phyloP scores from a whole-genome alignment of 2,329 filamentous ascomycete species.

The Colletotrichum simmondsii region DNA sequence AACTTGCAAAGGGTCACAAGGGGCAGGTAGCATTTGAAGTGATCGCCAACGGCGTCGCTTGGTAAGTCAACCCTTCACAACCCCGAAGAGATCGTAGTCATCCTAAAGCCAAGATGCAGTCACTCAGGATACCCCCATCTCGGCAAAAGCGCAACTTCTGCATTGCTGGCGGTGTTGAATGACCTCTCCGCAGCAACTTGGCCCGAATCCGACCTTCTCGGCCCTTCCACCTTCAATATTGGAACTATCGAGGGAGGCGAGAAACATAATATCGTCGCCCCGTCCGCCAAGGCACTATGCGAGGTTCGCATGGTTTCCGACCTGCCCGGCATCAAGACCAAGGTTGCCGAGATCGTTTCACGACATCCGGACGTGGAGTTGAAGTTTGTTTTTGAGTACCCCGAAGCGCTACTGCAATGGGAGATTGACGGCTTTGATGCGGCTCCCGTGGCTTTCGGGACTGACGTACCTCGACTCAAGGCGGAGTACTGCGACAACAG shows the following conservation, averaged over 20 bases:
- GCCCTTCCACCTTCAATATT: slow-evolving; percentile 51
- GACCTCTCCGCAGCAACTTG: slow-evolving; percentile 44
- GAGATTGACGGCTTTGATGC: slow-evolving; percentile 50
- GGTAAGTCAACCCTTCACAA: slow-evolving; percentile 32
- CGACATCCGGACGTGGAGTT: slow-evolving; percentile 46
- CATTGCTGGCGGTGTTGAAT: slow-evolving; percentile 44
- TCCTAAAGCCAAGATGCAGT: slow-evolving; percentile 28
- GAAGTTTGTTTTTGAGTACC: slow-evolving; percentile 48
- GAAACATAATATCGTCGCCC: slow-evolving; percentile 51
- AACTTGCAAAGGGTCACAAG: slow-evolving; percentile 40
- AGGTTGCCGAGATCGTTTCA: slow-evolving; percentile 44
- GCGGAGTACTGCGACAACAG: slow-evolving; percentile 43
- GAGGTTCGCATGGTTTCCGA: slow-evolving; percentile 50
- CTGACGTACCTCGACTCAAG: slow-evolving; percentile 49
- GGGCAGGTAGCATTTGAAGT: slow-evolving; percentile 43
- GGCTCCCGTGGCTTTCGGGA: slow-evolving; percentile 50
- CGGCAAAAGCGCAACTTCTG: slow-evolving; percentile 45
- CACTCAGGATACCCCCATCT: slow-evolving; percentile 50
- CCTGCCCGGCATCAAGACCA: slow-evolving; percentile 45
- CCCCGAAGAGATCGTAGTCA: background rate
- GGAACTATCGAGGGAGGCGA: slow-evolving; percentile 51
- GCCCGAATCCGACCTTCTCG: slow-evolving; percentile 49
- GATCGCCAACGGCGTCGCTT: slow-evolving; percentile 41
- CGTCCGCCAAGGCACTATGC: slow-evolving; percentile 50
- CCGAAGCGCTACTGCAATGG: slow-evolving; percentile 50